phyloP scores from a whole-genome alignment of 2,329 filamentous ascomycete species.

The Scortechinia acanthostroma region DNA sequence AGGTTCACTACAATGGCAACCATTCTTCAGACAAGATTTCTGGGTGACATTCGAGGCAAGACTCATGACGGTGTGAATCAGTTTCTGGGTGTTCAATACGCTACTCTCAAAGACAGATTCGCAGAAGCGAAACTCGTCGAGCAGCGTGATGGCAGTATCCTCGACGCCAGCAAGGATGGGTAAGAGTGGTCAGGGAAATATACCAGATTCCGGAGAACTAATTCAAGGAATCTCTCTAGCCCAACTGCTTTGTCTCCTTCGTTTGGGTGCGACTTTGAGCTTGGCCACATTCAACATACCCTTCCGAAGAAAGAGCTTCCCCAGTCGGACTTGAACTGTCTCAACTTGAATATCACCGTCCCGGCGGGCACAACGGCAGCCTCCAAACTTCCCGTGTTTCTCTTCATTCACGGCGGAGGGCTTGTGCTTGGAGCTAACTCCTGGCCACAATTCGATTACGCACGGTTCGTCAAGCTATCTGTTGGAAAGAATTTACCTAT shows the following conservation, averaged over 20 bases:
- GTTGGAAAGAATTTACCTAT: conserved; percentile 31
- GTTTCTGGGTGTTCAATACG: conserved; percentile 13
- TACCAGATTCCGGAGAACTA: background rate
- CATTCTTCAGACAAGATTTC: background rate
- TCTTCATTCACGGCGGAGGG: conserved; percentile 44
- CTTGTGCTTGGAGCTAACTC: conserved; percentile 37
- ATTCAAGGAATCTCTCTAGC: conserved; percentile 9
- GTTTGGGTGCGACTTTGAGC: conserved; percentile 32
- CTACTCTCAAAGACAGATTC: conserved; percentile 9
- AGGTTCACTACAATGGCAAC: background rate
- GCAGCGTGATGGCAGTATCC: conserved; percentile 4
- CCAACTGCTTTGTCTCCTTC: conserved; percentile 27
- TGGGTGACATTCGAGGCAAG: conserved; percentile 4
- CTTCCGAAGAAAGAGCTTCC: conserved; percentile 26
- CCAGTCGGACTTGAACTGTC: conserved; percentile 35
- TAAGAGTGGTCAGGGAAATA: conserved; percentile 9
- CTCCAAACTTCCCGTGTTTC: conserved; percentile 35
- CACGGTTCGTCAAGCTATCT: conserved; percentile 32
- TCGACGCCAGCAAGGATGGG: conserved; percentile 24
- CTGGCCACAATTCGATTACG: conserved; percentile 41
- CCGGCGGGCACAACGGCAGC: conserved; percentile 16
- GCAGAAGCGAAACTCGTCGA: conserved; percentile 7
- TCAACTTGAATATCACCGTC: conserved; percentile 42
- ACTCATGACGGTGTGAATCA: conserved; percentile 7
- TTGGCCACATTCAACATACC: conserved; percentile 36